Evolutionary conservation across 495 filamentous ascomycete genomes (phyloP).

Genomic region (Penicillium desertorum): DNA sequence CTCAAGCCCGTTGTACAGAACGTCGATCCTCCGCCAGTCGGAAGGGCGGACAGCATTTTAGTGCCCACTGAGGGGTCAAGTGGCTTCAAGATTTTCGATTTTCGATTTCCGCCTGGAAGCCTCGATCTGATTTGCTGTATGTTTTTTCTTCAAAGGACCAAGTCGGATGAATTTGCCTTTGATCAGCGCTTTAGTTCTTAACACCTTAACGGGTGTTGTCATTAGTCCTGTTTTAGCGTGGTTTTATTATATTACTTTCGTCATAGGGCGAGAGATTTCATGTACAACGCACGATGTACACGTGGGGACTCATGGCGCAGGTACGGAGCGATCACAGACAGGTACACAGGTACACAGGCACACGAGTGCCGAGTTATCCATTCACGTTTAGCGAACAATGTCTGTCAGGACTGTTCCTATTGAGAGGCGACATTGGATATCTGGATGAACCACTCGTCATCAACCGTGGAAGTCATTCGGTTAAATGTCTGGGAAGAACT

Average conservation of each 20-base stretch:
- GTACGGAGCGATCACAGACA: background rate
- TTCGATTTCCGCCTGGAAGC: background rate
- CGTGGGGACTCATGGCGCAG: slow-evolving; percentile 3
- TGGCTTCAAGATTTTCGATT: background rate
- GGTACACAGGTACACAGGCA: slow-evolving; percentile 4
- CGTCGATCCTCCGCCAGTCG: slow-evolving; percentile 19
- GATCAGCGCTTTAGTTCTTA: background rate
- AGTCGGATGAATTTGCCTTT: background rate
- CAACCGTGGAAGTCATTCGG: background rate
- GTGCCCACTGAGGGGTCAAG: background rate
- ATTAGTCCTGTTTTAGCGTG: background rate
- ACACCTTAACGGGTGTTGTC: background rate
- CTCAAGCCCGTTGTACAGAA: background rate
- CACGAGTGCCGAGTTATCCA: slow-evolving; percentile 5
- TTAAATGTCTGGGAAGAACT: slow-evolving; percentile 2
- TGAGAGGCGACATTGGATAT: background rate
- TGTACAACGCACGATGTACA: background rate
- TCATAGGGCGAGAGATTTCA: background rate
- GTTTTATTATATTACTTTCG: background rate
- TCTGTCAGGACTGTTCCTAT: slow-evolving; percentile 7
- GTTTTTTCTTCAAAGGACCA: background rate
- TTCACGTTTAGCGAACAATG: background rate
- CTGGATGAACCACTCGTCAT: slow-evolving; percentile 1
- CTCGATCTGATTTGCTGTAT: background rate
- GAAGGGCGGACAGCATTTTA: slow-evolving; percentile 1